Evolutionary conservation across 352 stramenopile genomes (phyloP).

Genomic region (Phytophthora hibernalis): DNA sequence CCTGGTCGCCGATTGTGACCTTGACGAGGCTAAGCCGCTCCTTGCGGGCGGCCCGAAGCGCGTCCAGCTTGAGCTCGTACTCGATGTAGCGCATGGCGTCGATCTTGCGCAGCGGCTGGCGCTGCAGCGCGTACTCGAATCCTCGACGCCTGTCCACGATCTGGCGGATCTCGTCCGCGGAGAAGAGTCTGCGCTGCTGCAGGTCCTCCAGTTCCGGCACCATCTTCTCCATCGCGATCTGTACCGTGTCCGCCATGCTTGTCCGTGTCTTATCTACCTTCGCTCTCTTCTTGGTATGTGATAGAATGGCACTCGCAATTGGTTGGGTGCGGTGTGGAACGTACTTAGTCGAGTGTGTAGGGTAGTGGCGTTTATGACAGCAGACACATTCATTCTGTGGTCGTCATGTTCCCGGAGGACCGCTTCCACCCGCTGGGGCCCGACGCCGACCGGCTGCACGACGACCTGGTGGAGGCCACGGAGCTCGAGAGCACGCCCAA

Average conservation of each 20-base stretch:
- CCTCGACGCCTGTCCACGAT: conserved; percentile 90
- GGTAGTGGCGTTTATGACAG: background rate
- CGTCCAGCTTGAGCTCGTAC: conserved; percentile 94
- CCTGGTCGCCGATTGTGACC: conserved; percentile 75
- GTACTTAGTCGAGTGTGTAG: conserved; percentile 25
- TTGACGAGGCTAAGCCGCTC: conserved; percentile 73
- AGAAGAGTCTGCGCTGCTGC: conserved; percentile 88
- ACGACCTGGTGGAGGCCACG: conserved; percentile 59
- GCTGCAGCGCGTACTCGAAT: conserved; percentile 94
- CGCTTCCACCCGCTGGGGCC: conserved; percentile 83
- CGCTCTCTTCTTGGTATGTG: background rate
- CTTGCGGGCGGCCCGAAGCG: conserved; percentile 87
- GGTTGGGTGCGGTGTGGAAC: conserved; percentile 35
- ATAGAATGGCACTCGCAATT: conserved; percentile 24
- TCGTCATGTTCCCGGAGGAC: conserved; percentile 78
- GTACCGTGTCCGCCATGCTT: conserved; percentile 93
- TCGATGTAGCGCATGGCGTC: conserved; percentile 94
- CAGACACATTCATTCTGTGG: conserved; percentile 10
- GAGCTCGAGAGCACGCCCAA: conserved; percentile 68
- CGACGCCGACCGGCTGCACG: conserved; percentile 72
- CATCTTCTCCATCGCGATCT: conserved; percentile 95
- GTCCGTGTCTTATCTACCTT: background rate
- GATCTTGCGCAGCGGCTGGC: conserved; percentile 89
- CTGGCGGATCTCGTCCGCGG: conserved; percentile 87
- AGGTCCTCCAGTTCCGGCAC: conserved; percentile 95